Evolutionary conservation across 208 protist genomes (phyloP).

Genomic region (Borovskyia barvae): DNA sequence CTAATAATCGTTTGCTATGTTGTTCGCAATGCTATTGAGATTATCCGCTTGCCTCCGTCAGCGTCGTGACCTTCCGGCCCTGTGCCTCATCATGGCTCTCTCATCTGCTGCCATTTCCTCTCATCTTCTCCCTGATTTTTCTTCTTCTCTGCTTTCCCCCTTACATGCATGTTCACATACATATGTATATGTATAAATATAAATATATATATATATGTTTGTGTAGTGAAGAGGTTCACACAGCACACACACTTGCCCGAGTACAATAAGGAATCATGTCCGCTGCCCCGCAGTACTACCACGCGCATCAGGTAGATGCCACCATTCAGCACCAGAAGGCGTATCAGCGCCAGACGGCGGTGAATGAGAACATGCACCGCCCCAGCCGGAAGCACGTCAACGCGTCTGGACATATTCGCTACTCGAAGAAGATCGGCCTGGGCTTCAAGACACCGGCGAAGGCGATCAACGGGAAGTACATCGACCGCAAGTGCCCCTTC

Average conservation of each 20-base stretch:
- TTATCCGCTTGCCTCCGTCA: no score
- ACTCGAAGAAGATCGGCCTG: constrained; percentile 90
- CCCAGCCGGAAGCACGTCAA: constrained; percentile 54
- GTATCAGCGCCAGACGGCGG: constrained; percentile 91
- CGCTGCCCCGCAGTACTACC: constrained; percentile 60
- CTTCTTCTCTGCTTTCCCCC: constrained; percentile 3
- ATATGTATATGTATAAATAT: no score
- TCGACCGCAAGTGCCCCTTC: constrained; percentile 99
- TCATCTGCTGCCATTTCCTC: no score
- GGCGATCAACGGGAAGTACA: constrained; percentile 98
- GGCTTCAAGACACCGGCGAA: constrained; percentile 99
- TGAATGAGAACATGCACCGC: constrained; percentile 89
- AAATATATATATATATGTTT: no score
- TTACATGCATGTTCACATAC: no score
- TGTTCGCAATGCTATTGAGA: no score
- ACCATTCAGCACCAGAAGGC: constrained; percentile 91
- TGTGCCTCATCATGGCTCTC: no score
- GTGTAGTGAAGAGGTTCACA: not conserved
- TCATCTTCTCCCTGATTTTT: no score
- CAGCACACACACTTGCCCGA: no score
- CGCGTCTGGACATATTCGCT: constrained; percentile 90
- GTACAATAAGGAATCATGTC: no score
- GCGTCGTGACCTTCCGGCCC: no score
- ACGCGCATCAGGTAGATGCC: constrained; percentile 67
- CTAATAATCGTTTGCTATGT: not conserved